These are phyloP conservation scores for Globisporangium recalcitrans DNA, from an alignment of 352 stramenopile genomes.

Conservation along the genomic window DNA sequence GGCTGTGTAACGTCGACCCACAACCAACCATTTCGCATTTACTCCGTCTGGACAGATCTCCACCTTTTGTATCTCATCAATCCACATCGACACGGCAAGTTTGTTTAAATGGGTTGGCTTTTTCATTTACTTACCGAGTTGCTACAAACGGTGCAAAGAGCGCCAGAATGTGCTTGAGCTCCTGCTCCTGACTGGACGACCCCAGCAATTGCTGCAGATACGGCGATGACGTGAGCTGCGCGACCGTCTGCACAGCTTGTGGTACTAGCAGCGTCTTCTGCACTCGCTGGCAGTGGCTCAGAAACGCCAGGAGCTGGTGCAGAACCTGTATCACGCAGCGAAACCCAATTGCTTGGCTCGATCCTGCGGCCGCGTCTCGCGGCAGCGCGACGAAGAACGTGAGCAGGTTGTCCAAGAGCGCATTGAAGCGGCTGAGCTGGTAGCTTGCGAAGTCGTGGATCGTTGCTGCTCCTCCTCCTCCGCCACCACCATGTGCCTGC, in stretches of 20 bases:
- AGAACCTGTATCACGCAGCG: conserved; percentile 55
- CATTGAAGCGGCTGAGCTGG: conserved; percentile 41
- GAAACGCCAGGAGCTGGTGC: conserved; percentile 55
- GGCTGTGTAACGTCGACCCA: too few relatives aligned
- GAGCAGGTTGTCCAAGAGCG: conserved; percentile 61
- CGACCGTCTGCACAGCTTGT: conserved; percentile 34
- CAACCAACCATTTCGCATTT: background rate
- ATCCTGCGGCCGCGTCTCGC: conserved; percentile 10
- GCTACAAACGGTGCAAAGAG: conserved; percentile 33
- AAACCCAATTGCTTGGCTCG: conserved; percentile 35
- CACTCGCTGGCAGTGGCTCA: conserved; percentile 34
- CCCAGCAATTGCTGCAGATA: conserved; percentile 55
- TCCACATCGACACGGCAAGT: background rate
- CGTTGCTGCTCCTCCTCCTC: conserved; percentile 12
- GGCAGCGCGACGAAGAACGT: conserved; percentile 58
- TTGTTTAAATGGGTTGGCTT: background rate
- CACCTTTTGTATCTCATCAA: background rate
- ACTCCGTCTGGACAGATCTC: background rate
- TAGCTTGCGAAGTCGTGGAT: conserved; percentile 27
- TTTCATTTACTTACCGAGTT: background rate
- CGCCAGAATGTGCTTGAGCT: conserved; percentile 39
- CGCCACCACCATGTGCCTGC: conserved; percentile 2
- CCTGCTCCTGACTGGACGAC: conserved; percentile 37
- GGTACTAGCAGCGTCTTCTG: conserved; percentile 31
- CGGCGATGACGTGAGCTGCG: conserved; percentile 55